Percentiles rank a stretch among this genome's conserved stretches.
These are phyloP conservation scores for Cenchrus fungigraminus DNA, from an alignment of 176 grass and related monocot species.

Conservation along the genomic window DNA sequence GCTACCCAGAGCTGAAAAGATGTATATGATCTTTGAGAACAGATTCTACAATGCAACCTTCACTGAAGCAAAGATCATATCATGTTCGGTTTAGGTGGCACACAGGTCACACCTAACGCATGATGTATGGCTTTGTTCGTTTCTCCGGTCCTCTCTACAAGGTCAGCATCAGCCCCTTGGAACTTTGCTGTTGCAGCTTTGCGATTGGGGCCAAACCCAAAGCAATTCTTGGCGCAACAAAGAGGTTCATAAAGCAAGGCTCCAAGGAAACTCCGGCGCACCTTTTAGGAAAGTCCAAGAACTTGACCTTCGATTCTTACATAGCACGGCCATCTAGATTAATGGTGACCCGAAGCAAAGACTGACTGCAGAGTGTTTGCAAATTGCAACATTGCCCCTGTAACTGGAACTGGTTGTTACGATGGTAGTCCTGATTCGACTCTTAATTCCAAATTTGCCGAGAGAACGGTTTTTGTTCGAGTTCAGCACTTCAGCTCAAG, in stretches of 20 bases:
- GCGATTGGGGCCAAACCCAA: neutral
- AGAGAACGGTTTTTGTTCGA: neutral
- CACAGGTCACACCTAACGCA: neutral
- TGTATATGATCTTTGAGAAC: conserved; percentile 6
- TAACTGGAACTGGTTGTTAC: neutral
- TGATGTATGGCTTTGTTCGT: neutral
- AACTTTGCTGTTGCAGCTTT: conserved; percentile 16
- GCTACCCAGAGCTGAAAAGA: conserved; percentile 12
- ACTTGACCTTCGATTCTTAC: neutral
- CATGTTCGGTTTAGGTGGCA: neutral
- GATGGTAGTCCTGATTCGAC: neutral
- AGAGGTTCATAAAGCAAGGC: neutral
- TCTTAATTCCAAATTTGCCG: neutral
- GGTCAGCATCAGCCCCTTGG: conserved; percentile 35
- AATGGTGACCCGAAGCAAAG: neutral
- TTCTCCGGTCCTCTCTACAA: neutral
- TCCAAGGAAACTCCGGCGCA: neutral
- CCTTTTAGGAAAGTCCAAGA: conserved; percentile 41
- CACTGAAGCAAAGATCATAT: neutral
- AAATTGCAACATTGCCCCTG: conserved; percentile 9
- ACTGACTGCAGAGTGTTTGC: neutral
- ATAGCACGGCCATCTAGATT: neutral
- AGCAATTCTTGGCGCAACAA: neutral
- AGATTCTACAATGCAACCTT: neutral
- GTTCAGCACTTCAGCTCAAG: neutral